Evolutionary conservation across 1,284 basidiomycete species (phyloP).

Genomic region (Rhodotorula sp.): DNA sequence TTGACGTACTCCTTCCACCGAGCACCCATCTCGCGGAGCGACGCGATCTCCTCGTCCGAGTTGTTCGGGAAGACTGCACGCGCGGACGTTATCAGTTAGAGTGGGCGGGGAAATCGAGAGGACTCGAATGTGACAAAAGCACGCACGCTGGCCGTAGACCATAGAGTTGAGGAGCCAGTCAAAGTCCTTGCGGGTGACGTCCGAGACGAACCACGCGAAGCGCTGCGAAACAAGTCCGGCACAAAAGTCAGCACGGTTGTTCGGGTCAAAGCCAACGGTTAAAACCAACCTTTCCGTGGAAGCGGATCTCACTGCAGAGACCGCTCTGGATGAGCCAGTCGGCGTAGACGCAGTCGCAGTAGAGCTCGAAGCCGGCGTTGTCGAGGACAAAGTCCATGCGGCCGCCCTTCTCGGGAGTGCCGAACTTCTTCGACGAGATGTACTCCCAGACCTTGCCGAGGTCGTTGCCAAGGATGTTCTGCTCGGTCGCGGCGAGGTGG

Average conservation of each 20-base stretch:
- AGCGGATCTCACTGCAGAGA: conserved; percentile 76
- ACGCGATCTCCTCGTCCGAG: conserved; percentile 74
- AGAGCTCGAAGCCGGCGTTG: conserved; percentile 76
- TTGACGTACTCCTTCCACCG: conserved; percentile 97
- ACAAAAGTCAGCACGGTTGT: neutral
- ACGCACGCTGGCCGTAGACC: conserved; percentile 46
- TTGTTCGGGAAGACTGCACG: conserved; percentile 69
- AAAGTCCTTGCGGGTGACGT: conserved; percentile 96
- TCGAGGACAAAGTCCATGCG: conserved; percentile 75
- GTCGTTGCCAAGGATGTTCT: conserved; percentile 86
- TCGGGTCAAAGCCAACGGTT: neutral
- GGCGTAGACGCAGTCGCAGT: conserved; percentile 95
- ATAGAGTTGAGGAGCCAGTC: conserved; percentile 64
- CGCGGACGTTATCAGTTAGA: neutral
- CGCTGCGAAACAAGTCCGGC: conserved; percentile 48
- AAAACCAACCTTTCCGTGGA: conserved; percentile 70
- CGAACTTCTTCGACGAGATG: conserved; percentile 51
- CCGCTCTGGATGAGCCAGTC: conserved; percentile 79
- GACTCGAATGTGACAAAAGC: accelerated
- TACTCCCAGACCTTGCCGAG: conserved; percentile 77
- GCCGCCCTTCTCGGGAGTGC: conserved; percentile 65
- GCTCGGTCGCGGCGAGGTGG: conserved; percentile 89
- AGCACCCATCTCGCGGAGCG: conserved; percentile 72
- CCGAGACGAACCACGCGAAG: conserved; percentile 84
- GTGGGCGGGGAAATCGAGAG: neutral